Base-by-base conservation (phyloP, 179 eudicot genomes). In the Heliamphora pulchella region DNA sequence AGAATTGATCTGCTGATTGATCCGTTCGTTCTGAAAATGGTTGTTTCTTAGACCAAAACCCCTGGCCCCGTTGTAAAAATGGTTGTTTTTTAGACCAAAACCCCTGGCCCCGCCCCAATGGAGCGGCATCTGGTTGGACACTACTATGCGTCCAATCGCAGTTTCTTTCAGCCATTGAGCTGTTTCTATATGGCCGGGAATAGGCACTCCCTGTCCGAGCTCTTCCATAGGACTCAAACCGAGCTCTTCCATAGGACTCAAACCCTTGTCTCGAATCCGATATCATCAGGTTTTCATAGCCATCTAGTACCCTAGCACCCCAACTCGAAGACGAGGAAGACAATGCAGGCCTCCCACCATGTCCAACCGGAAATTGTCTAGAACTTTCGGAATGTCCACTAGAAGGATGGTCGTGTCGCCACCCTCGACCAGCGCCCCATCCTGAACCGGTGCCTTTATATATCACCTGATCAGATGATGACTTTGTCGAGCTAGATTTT, bases 361-460 rank as follows among this genome's bases (percentile, higher is more conserved):
- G 22, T 47, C 74, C 55, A 8, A 17, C 46, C 9, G 41, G 61
- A 22, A 51, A 18, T 18, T 51, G 4, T 7, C 18, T 2, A 3
- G 3, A 18, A 47, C 41, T 51, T 48, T 51, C 53, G 7, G n/a
- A n/a, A n/a, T n/a, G n/a, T n/a, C 10, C 8, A 8, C 58, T 15
- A 8, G 39, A 5, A 8, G 53, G 13, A 8, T 17, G 8, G 5
- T 2, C 41, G 20, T 17, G 15, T 53, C 10, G n/a, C 15, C 10
- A 41, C 11, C 78, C 67, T 58, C 78, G 57, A 59, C 53, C 66
- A 58, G 46, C 20, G n/a, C n/a, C n/a, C 78, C 78, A 59, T 31
- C 67, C 78, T 39, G 41, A 2, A 57, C 78, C 67, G 7, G 67
- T 17, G 8, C 39, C 11, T 75, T 75, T 75, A 43, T 15, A n/a